A percentile compares a stretch with the other conserved stretches of the same genome.
Conservation (phyloP, 495 filamentous ascomycete genomes). For the Aspergillus affinis region DNA sequence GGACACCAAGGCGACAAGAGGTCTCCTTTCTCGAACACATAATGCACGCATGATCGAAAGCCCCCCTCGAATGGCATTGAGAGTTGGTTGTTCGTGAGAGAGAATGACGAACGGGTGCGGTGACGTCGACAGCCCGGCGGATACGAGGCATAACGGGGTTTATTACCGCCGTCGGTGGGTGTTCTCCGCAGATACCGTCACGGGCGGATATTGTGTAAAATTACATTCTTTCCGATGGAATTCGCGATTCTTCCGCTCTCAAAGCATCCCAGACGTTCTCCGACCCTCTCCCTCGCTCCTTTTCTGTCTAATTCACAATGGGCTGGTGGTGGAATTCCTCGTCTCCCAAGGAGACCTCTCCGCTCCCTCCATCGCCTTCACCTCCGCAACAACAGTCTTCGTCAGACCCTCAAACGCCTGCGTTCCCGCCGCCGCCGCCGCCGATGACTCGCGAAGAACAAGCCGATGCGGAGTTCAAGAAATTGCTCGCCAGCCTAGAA, state of each 20-base stretch:
- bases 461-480: conserved; percentile 61
- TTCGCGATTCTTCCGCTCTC: neutral
- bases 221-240: neutral
- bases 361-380: conserved; percentile 20
- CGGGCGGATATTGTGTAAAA: neutral
- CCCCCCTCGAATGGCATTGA: neutral
- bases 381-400: conserved; percentile 15
- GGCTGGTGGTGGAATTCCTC: conserved; percentile 52
- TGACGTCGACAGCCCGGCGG: conserved; percentile 3
- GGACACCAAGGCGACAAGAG: neutral
- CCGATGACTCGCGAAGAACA: conserved; percentile 54
- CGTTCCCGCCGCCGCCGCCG: conserved; percentile 34
- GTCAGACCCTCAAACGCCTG: conserved; percentile 9
- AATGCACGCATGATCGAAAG: neutral
- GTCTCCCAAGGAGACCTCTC: conserved; percentile 26
- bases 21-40: neutral
- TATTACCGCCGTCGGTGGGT: neutral
- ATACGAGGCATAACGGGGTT: neutral
- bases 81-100: neutral
- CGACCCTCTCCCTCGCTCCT: neutral
- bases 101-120: neutral
- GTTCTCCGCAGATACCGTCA: neutral
- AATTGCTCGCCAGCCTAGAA: conserved; percentile 55
- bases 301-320: conserved; percentile 29
- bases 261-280: neutral